Evolutionary conservation across 106 monocot species (phyloP).

Genomic region (Amphibolis antarctica): DNA sequence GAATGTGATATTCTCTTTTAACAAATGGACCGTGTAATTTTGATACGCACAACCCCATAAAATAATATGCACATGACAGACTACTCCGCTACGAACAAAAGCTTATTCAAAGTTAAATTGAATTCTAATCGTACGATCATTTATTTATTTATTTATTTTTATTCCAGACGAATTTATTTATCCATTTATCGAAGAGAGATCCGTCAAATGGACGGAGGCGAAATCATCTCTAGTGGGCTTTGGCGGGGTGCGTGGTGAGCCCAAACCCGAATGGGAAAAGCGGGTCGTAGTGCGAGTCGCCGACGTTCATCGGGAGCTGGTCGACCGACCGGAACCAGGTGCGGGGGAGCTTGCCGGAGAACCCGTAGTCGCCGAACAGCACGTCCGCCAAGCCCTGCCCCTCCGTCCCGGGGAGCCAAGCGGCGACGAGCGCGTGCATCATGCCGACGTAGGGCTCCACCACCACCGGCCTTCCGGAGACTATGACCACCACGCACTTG

Average conservation of each 20-base stretch:
- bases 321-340: slow-evolving; percentile 23
- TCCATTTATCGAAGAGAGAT: too few relatives aligned
- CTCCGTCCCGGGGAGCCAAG: slow-evolving; percentile 21
- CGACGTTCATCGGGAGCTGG: slow-evolving; percentile 27
- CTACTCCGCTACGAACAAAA: too few relatives aligned
- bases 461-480: slow-evolving; percentile 21
- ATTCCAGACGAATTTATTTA: too few relatives aligned
- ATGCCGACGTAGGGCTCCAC: slow-evolving; percentile 9
- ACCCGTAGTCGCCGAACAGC: slow-evolving; percentile 19
- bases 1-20: too few relatives aligned
- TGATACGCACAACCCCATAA: too few relatives aligned
- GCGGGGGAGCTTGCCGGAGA: slow-evolving; percentile 19
- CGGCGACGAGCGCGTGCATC: slow-evolving; percentile 13
- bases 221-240: too few relatives aligned
- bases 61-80: too few relatives aligned
- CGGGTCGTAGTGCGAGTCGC: slow-evolving; percentile 15
- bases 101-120: too few relatives aligned
- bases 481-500: slow-evolving; percentile 16
- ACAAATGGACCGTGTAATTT: too few relatives aligned
- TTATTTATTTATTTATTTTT: too few relatives aligned
- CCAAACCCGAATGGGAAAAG: slow-evolving; percentile 17
- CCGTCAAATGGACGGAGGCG: too few relatives aligned
- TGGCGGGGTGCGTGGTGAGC: slow-evolving; percentile 8
- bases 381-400: slow-evolving; percentile 16
- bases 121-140: too few relatives aligned